phyloP scores from a whole-genome alignment of 2,329 filamentous ascomycete genomes.

The Cordyceps javanica region DNA sequence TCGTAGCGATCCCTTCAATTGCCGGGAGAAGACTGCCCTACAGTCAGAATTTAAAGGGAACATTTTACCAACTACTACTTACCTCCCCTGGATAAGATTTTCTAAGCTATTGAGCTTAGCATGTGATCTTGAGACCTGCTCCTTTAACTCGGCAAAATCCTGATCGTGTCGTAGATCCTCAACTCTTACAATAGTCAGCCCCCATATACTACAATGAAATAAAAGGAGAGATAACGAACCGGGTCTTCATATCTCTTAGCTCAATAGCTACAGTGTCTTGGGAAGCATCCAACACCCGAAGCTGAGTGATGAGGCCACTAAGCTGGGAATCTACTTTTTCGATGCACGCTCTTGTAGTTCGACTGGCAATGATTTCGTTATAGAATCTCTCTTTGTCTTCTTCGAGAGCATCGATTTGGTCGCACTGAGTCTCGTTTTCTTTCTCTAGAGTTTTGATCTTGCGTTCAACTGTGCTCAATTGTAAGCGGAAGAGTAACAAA shows the following conservation, averaged over 20 bases:
- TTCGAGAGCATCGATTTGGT: background rate
- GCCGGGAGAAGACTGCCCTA: background rate
- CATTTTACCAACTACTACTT: background rate
- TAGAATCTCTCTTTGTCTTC: background rate
- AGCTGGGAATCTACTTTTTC: background rate
- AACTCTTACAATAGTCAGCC: background rate
- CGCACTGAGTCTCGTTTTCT: background rate
- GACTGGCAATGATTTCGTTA: background rate
- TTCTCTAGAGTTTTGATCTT: background rate
- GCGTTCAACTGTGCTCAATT: background rate
- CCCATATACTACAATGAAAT: background rate
- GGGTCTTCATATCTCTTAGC: background rate
- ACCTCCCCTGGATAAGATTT: background rate
- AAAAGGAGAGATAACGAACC: background rate
- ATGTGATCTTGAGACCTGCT: background rate
- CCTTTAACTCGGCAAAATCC: background rate
- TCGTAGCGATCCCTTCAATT: background rate
- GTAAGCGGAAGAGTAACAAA: background rate
- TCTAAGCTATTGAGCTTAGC: background rate
- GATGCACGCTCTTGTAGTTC: background rate
- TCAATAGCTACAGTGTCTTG: slow-evolving; percentile 1
- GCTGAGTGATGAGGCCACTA: background rate
- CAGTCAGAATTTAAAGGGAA: background rate
- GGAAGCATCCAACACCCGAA: background rate
- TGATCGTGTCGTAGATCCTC: background rate